Base-by-base conservation (phyloP, 1,284 basidiomycete species). In the Cryptococcus amylolentus region DNA sequence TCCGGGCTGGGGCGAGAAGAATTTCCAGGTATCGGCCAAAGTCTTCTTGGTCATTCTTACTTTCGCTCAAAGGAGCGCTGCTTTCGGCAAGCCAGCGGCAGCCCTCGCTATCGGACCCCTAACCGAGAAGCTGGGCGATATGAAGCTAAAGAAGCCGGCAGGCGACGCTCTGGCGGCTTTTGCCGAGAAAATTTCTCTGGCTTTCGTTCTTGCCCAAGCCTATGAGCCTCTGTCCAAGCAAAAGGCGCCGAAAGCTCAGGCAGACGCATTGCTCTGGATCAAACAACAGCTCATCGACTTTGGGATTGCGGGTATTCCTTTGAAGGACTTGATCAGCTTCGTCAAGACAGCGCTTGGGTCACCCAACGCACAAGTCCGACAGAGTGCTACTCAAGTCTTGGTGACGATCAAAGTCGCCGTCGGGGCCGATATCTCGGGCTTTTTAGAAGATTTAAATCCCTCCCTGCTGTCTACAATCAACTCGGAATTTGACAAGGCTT, bases 131-230 rank as follows among this genome's bases (percentile, higher is more conserved):
- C 81, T 98, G 47, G 96, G 96, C 28, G 96, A 99, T 70, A 80
- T 90, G 79, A 99, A 99, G 77, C 80, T 98, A 62, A 98, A 98
- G 81, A 97, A 94, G 71, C 88, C 94, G 1, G 91, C 95, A n/a
- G 89, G 91, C 37, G 96, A 98, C 51, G 84, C 90, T 0, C 79
- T 99, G 16, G 70, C 84, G 1, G 69, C 84, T 0, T 96, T 92
- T 69, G 87, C 91, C 0, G 96, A 98, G 78, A 93, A 88, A 78
- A 92, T 91, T 0, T 96, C 92, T 1, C 79, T 98, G 53, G 93
- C 95, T 51, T 98, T 98, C 72, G 89, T 98, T 13, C 82, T 99
- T 2, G 85, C 85, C 55, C 95, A 97, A 81, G 93, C 86, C 0
- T 98, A 95, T 71, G 94, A 96, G 23, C 86, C 93, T 0, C 79